Conservation (phyloP, 169 alveolate genomes). For the Plasmodium knowlesi region DNA sequence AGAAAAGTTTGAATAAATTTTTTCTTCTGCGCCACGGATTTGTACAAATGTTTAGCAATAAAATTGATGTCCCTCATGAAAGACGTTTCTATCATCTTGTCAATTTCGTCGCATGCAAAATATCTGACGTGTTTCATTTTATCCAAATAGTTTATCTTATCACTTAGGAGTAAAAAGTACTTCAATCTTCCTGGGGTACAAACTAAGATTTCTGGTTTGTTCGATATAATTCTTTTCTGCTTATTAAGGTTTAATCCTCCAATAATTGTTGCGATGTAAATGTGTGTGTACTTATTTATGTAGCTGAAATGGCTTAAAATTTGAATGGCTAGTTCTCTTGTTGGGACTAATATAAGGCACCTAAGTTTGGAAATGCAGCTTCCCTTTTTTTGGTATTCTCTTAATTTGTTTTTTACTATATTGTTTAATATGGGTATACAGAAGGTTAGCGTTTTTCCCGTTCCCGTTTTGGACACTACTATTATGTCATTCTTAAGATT, state of each 20-base stretch:
- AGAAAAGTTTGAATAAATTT: constrained; percentile 65
- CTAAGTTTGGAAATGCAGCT: constrained; percentile 69
- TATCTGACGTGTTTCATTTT: constrained; percentile 67
- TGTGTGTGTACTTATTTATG: constrained; percentile 47
- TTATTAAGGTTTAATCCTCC: constrained; percentile 66
- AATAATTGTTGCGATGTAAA: constrained; percentile 66
- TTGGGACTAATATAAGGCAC: constrained; percentile 81
- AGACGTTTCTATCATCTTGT: constrained; percentile 72
- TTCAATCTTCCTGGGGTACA: constrained; percentile 85
- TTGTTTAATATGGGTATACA: constrained; percentile 77
- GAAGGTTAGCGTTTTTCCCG: constrained; percentile 86
- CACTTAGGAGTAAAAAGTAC: constrained; percentile 70
- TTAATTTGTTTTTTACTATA: constrained; percentile 63
- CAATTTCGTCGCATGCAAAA: constrained; percentile 75
- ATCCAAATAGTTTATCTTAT: constrained; percentile 16
- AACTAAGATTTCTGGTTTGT: constrained; percentile 78
- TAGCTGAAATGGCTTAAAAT: constrained; percentile 59
- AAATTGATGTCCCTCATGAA: constrained; percentile 49
- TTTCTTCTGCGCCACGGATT: constrained; percentile 28
- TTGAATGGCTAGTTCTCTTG: constrained; percentile 85
- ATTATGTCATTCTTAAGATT: constrained; percentile 75
- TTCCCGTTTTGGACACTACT: constrained; percentile 85
- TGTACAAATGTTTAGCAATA: constrained; percentile 63
- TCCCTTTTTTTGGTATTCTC: constrained; percentile 12
- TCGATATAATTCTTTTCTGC: constrained; percentile 45